Evolutionary conservation across 345 rosid genomes (phyloP), one percentile per base, ranked within the genome.

Genomic region (Ceriops zippeliana): DNA sequence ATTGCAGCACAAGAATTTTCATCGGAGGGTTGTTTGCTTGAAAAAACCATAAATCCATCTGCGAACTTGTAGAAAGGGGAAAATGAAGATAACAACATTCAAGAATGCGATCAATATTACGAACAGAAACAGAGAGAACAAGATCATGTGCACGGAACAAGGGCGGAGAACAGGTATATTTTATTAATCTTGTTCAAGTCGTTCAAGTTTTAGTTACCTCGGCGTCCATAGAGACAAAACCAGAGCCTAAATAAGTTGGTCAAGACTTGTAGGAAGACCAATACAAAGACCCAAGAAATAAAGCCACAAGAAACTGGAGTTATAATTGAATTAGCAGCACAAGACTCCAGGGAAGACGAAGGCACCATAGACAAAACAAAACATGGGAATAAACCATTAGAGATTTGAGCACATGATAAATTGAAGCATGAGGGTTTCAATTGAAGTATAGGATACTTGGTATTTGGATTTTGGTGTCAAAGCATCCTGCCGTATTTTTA

Each of bases 341-440:
- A 67, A 66, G 74, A 42, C 37, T 17, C 71, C 62, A 58, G 15
- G 28, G 82, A 65, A 54, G 78, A 61, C 26, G 35, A 38, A 63
- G 73, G 63, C 54, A 22, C 59, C 11, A 15, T 6, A 28, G 68
- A 65, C 13, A 35, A 34, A 47, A 58, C 2, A 28, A n/a, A 74
- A 57, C 1, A 24, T 24, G 32, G 37, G 30, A 58, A 53, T 53
- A 70, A 74, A 73, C 68, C 67, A 24, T 7, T 80, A 76, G 69
- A 77, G 82, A 79, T 56, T 87, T 66, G 78, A 81, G 58, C 90
- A 97, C 1, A 32, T 1, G 5, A 0, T 32, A 32, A 5, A 32
- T 32, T 32, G 35, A 32, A 5, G 6, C 6, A 32, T 32, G 6
- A 32, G 7, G 7, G 7, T 5, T 32, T 32, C 5, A 32, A 32